phyloP scores from a whole-genome alignment of 139 green algal genomes.

The Chlorella vulgaris region DNA sequence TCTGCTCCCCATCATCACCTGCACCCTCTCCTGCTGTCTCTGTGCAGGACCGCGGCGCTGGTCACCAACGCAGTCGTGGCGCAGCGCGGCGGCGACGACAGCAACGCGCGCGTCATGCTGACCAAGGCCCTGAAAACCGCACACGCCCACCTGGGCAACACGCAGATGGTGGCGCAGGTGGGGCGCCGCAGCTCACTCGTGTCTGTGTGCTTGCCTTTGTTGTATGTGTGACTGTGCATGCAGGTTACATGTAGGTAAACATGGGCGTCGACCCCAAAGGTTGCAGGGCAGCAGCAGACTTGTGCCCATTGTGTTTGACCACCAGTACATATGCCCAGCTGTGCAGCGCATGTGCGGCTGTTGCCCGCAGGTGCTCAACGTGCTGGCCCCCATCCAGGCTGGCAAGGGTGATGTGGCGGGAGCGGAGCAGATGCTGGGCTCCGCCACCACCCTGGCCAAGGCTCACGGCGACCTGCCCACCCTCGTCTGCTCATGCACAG shows the following conservation, averaged over 20 bases:
- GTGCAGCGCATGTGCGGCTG: no score
- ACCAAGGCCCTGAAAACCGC: conserved; percentile 43
- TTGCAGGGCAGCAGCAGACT: no score
- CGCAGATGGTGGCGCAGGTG: conserved; percentile 41
- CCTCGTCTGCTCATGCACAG: conserved; percentile 13
- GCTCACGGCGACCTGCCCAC: conserved; percentile 30
- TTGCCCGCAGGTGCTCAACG: conserved; percentile 30
- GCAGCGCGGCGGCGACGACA: conserved; percentile 10
- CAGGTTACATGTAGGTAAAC: no score
- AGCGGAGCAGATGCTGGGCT: conserved; percentile 40
- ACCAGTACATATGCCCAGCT: no score
- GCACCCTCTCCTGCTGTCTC: background rate
- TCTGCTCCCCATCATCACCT: no score
- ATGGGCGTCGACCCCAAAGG: no score
- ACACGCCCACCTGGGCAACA: conserved; percentile 36
- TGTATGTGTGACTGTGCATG: no score
- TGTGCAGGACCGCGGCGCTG: conserved; percentile 20
- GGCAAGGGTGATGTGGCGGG: conserved; percentile 24
- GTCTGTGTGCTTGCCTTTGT: no score
- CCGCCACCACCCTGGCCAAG: conserved; percentile 34
- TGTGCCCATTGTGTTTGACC: no score
- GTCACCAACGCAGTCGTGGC: conserved; percentile 22
- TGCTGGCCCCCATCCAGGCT: conserved; percentile 41
- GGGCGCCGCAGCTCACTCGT: background rate
- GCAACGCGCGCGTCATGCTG: conserved; percentile 23